Percentiles rank a stretch among this genome's conserved stretches.
phyloP scores from a whole-genome alignment of 257 asterid species.

The Plectranthus barbatus region DNA sequence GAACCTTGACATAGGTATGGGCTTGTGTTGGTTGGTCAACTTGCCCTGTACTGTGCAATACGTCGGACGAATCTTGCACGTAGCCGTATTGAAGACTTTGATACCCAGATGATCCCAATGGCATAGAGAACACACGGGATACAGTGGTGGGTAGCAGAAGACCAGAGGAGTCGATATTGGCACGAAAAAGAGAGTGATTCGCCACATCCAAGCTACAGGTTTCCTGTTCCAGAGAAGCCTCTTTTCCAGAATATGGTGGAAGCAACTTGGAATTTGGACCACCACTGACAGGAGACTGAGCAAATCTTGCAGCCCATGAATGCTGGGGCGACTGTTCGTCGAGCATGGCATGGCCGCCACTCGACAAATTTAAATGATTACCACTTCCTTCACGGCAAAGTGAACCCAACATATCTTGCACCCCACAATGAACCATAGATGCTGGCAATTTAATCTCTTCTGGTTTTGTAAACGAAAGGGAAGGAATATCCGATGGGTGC shows the following conservation, averaged over 20 bases:
- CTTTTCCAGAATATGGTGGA: conserved; percentile 55
- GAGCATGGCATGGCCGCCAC: conserved; percentile 46
- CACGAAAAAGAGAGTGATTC: conserved; percentile 56
- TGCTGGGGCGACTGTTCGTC: conserved; percentile 59
- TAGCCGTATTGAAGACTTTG: conserved; percentile 60
- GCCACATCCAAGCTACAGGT: conserved; percentile 46
- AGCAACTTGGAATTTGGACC: conserved; percentile 38
- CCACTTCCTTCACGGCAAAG: conserved; percentile 60
- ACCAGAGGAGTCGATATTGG: conserved; percentile 56
- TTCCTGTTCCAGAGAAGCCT: conserved; percentile 49
- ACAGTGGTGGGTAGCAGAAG: conserved; percentile 68
- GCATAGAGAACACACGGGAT: conserved; percentile 51
- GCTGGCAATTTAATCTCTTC: conserved; percentile 47
- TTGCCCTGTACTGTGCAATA: conserved; percentile 55
- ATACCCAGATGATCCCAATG: conserved; percentile 53
- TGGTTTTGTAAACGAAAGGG: conserved; percentile 59
- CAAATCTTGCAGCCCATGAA: conserved; percentile 54
- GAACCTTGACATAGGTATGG: conserved; percentile 74
- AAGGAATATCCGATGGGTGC: conserved; percentile 53
- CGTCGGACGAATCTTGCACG: conserved; percentile 63
- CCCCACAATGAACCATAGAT: conserved; percentile 35
- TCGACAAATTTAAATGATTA: conserved; percentile 48
- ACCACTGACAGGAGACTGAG: conserved; percentile 34
- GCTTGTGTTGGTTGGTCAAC: conserved; percentile 46
- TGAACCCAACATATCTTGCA: conserved; percentile 57